Conservation (phyloP, 2,329 filamentous ascomycete genomes). For the Beauveria scarabaeidicola region DNA sequence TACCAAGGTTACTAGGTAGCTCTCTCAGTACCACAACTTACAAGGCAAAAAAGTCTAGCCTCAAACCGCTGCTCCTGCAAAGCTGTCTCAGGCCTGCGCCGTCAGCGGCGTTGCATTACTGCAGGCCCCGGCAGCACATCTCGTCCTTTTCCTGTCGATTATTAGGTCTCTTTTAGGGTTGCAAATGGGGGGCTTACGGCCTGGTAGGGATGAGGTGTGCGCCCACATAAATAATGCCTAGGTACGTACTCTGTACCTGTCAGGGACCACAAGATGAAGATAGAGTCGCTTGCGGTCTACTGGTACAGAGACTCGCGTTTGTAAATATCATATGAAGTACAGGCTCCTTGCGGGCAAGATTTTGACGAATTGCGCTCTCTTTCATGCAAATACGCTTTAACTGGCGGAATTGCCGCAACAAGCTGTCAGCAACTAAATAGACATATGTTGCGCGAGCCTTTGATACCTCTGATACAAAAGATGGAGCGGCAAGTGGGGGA, state of each 20-base stretch:
- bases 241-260: neutral
- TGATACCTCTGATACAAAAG: neutral
- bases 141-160: neutral
- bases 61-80: neutral
- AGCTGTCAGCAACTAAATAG: neutral
- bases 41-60: neutral
- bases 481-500: neutral
- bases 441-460: neutral
- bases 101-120: neutral
- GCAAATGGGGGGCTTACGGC: neutral
- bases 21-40: neutral
- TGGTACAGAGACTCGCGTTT: neutral
- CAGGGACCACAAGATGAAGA: neutral
- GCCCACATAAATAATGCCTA: neutral
- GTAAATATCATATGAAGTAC: neutral
- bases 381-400: neutral
- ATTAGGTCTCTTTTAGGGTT: constrained; percentile 1
- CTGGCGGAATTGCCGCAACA: neutral
- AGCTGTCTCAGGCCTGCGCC: neutral
- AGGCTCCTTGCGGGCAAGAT: neutral
- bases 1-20: no score
- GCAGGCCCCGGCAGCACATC: neutral
- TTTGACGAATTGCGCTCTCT: neutral
- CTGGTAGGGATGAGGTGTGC: neutral
- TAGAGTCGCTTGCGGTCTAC: neutral